phyloP scores from a whole-genome alignment of 768 basidiomycete genomes.

The Trametes maxima region DNA sequence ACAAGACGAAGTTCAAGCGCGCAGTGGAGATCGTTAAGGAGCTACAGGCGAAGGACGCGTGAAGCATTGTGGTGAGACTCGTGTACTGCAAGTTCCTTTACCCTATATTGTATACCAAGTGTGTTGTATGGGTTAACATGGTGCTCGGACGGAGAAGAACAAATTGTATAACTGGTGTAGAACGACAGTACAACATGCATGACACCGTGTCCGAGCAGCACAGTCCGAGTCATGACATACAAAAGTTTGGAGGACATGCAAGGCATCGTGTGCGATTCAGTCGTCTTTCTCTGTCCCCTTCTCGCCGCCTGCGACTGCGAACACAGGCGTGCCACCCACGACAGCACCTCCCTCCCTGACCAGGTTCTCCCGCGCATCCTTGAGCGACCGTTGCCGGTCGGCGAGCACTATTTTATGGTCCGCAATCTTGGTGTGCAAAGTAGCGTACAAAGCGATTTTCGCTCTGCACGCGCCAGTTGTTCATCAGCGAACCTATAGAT shows the following conservation, averaged over 20 bases:
- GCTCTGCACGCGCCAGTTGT: slow-evolving; percentile 32
- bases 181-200: neutral
- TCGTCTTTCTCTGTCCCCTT: neutral
- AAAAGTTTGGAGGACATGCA: neutral
- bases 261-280: neutral
- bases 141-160: no score
- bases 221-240: no score
- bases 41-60: slow-evolving; percentile 37
- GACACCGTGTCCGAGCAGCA: neutral
- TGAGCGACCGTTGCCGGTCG: slow-evolving; percentile 45
- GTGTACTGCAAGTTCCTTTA: neutral
- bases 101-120: slow-evolving; percentile 2
- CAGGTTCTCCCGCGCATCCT: slow-evolving; percentile 34
- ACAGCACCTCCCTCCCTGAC: slow-evolving; percentile 46
- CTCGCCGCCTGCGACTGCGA: neutral
- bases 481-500: neutral
- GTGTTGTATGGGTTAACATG: neutral
- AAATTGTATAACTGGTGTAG: no score
- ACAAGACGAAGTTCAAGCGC: slow-evolving; percentile 68
- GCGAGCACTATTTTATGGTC: slow-evolving; percentile 43
- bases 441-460: slow-evolving; percentile 51
- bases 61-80: neutral
- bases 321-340: slow-evolving; percentile 26
- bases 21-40: slow-evolving; percentile 69
- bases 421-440: slow-evolving; percentile 45